Conservation (phyloP, 1,284 basidiomycete genomes). For the Cutaneotrichosporon dermatis region DNA sequence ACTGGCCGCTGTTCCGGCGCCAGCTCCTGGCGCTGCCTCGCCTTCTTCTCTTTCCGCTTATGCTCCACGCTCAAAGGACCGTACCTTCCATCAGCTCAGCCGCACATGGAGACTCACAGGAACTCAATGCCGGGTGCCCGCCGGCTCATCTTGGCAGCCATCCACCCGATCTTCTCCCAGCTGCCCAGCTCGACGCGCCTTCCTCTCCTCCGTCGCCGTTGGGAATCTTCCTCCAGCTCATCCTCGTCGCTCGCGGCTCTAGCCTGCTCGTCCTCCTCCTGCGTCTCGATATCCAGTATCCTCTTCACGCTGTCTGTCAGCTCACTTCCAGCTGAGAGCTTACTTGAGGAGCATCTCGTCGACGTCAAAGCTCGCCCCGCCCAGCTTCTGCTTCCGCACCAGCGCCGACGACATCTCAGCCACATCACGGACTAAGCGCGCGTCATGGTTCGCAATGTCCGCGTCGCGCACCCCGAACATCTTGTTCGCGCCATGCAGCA, state of each 20-base stretch:
- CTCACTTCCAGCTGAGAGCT: not conserved
- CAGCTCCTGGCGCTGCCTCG: conserved; percentile 6
- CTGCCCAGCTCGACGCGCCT: conserved; percentile 29
- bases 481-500: conserved; percentile 17
- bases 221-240: conserved; percentile 15
- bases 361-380: conserved; percentile 49
- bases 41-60: conserved; percentile 8
- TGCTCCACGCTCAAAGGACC: conserved; percentile 34
- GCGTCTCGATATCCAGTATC: conserved; percentile 32
- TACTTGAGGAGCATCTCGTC: conserved; percentile 49
- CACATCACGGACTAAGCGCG: conserved; percentile 29
- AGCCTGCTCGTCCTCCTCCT: conserved; percentile 21
- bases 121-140: conserved; percentile 49
- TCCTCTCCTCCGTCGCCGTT: conserved; percentile 6
- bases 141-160: conserved; percentile 41
- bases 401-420: conserved; percentile 31
- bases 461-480: conserved; percentile 31
- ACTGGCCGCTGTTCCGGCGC: conserved; percentile 27
- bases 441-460: conserved; percentile 33
- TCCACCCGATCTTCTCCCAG: conserved; percentile 48
- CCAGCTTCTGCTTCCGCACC: conserved; percentile 45
- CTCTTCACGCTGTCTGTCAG: conserved; percentile 26
- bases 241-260: conserved; percentile 28
- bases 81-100: conserved; percentile 25
- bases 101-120: conserved; percentile 39